Percentiles rank a stretch among this genome's conserved stretches.
These are phyloP conservation scores for Sequoia sempervirens DNA, from an alignment of 75 land plant species.

Conservation along the genomic window DNA sequence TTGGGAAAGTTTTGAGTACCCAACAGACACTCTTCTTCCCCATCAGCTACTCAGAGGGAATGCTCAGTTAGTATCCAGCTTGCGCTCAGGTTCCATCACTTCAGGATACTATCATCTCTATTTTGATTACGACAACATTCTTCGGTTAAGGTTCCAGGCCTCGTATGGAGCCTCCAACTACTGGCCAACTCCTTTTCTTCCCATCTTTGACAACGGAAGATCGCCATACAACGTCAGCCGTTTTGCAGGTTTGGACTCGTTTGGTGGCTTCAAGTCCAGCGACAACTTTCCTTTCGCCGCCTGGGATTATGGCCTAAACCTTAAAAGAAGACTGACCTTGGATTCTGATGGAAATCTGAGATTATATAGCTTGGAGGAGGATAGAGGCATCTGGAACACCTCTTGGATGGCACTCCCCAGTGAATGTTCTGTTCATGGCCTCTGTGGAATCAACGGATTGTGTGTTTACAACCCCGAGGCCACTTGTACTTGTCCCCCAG, in stretches of 20 bases:
- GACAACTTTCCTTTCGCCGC: not conserved
- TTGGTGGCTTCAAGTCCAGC: not conserved
- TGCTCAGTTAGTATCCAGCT: not conserved
- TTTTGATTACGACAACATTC: not conserved
- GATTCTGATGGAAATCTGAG: not conserved
- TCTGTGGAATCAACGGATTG: not conserved
- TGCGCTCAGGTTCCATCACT: not conserved
- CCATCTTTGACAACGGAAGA: not conserved
- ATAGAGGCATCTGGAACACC: not conserved
- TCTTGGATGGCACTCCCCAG: not conserved
- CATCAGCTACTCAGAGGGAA: constrained; percentile 12
- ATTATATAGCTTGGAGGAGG: not conserved
- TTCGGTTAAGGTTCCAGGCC: not conserved
- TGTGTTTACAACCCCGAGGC: not conserved
- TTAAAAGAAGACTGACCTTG: not conserved
- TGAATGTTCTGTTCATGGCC: not conserved
- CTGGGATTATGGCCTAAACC: not conserved
- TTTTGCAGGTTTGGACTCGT: not conserved
- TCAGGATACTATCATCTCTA: too few species aligned
- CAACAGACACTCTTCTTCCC: constrained; percentile 25
- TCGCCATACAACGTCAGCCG: constrained; percentile 1
- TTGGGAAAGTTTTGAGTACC: constrained; percentile 31
- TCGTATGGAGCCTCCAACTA: not conserved
- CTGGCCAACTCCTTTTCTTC: not conserved
- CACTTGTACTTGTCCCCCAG: not conserved